Base-by-base conservation (phyloP, 2,329 filamentous ascomycete species). In the Chrysoporthe cubensis region DNA sequence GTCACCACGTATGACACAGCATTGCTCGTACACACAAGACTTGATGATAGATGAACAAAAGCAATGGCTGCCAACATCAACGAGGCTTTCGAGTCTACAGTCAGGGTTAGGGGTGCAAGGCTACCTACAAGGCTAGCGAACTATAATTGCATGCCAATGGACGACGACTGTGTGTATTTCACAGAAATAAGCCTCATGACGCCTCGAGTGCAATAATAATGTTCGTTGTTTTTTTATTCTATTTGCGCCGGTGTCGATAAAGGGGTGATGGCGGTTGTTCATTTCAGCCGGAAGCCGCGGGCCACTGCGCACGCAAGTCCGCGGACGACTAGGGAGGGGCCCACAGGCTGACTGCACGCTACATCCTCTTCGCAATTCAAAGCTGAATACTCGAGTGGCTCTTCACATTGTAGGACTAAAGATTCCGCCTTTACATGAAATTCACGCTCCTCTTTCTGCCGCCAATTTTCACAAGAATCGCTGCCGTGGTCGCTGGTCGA, bases 131-230 rank as follows among this genome's bases (percentile, higher is more conserved):
- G 54, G 54, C 34, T 57, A 16, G 34, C 18, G 34, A 40, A 32
- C 13, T 13, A 54, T 13, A 32, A 32, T 13, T 54, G 50, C 26
- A 32, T 54, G 11, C 21, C 6, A 54, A 54, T 13, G 32, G 5
- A 7, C 26, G 14, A 16, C 32, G 26, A 26, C 26, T 83, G 73
- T 82, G 77, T 74, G 56, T 37, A 34, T 34, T 26, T 18, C 50
- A 37, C 46, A 6, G 14, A 5, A 34, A 14, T n/a, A 37, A 26
- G 21, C 14, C 26, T n/a, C 21, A 6, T 32, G 4, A 26, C 13
- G 11, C n/a, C 3, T 52, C 9, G 2, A 32, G 26, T 26, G 14
- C 13, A 16, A 32, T 52, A 2, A 26, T 26, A 5, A 11, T 32
- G 13, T 21, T 2, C 18, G 16, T 14, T 40, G 37, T 7, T 16